Evolutionary conservation across 202 grass and related monocot genomes (phyloP), one percentile per base, ranked within the genome.

Genomic region (Elaeis oleifera): DNA sequence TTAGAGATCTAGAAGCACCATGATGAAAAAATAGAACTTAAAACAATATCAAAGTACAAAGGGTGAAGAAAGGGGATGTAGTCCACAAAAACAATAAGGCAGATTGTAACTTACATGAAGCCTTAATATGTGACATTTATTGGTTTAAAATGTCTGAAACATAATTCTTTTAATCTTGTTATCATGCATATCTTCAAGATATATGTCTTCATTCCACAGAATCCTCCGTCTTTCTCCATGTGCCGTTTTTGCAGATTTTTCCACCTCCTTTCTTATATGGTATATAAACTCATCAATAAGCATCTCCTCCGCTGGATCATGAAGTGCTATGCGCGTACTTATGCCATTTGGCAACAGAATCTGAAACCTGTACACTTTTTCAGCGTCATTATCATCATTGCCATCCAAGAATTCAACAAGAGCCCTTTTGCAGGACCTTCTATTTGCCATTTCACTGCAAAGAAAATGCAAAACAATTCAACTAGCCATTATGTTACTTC

Each of bases 111-210:
- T 19, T 22, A 55, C 53, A 55, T 22, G 53, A 55, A 55, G 53
- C 53, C 53, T 55, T 55, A 55, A 21, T 22, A 55, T 55, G 53
- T 55, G 53, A 22, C 53, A 55, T 55, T 55, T 55, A 5, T 55
- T 55, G 8, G 6, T 22, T 3, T 18, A 55, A 55, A 55, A 55
- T 20, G 53, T 18, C n/a, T 22, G 20, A 55, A 55, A 22, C 18
- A 55, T 18, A 55, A 22, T 55, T 55, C 22, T 55, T 20, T 21
- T 19, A 9, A 55, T 21, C n/a, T 55, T 55, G 6, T 55, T 55
- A 16, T 9, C 53, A 55, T 18, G 20, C 53, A 55, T 13, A 20
- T 55, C 53, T 21, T 55, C 53, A 2, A 55, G n/a, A 55, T 55
- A 55, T 6, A 21, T 22, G 18, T 19, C 16, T 22, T 21, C 53